Evolutionary conservation across 257 asterid genomes (phyloP).

Genomic region (Eustoma russellianum): DNA sequence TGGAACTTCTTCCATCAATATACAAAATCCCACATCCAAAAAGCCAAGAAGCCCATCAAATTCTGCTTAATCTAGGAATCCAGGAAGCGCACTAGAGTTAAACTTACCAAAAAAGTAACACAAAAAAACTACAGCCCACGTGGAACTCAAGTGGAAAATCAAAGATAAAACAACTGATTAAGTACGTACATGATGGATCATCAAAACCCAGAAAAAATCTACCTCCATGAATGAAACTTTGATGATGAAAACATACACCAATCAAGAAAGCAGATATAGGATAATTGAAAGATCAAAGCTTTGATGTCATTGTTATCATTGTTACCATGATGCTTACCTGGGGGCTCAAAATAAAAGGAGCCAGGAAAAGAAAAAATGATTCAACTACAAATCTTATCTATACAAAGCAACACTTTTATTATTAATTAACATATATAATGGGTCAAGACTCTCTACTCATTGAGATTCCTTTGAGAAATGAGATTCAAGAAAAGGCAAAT

Average conservation of each 20-base stretch:
- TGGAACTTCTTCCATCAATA: constrained; percentile 17
- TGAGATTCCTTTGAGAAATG: constrained; percentile 25
- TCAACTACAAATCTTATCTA: constrained; percentile 25
- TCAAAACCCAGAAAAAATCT: constrained; percentile 7
- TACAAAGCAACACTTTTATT: background rate
- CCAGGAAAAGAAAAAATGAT: constrained; percentile 11
- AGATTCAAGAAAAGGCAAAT: constrained; percentile 1
- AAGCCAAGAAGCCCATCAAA: constrained; percentile 7
- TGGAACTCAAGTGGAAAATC: constrained; percentile 13
- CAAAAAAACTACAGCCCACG: constrained; percentile 23
- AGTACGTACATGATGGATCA: constrained; percentile 13
- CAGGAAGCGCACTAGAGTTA: constrained; percentile 18
- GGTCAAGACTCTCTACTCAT: constrained; percentile 21
- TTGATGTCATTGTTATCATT: background rate
- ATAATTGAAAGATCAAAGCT: constrained; percentile 7
- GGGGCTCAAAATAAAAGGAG: constrained; percentile 11
- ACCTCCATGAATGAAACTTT: constrained; percentile 8
- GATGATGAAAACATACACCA: constrained; percentile 1
- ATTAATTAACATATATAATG: constrained; percentile 6
- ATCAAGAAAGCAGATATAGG: constrained; percentile 1
- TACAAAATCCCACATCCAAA: constrained; percentile 4
- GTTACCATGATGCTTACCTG: constrained; percentile 14
- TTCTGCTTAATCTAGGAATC: constrained; percentile 11
- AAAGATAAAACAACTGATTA: constrained; percentile 7
- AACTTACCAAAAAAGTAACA: constrained; percentile 12